Evolutionary conservation across 1,139 yeast genomes (phyloP).

Genomic region (Arxiozyma slooffiae): DNA sequence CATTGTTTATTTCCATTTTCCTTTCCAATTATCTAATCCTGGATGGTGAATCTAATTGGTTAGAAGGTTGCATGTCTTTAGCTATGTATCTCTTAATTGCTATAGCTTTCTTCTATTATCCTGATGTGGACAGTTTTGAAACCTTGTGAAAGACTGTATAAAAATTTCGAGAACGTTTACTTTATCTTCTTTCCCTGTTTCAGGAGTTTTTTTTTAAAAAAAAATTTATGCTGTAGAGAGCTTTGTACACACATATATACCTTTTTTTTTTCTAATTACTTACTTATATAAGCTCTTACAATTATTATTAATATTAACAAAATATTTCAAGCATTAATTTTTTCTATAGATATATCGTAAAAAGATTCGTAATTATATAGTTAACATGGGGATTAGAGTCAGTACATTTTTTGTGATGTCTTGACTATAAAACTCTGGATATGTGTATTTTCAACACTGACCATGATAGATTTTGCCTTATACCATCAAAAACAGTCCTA

Average conservation of each 20-base stretch:
- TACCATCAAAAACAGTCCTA: too few species aligned
- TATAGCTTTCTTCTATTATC: slow-evolving; percentile 67
- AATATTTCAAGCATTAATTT: too few species aligned
- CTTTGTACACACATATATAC: not conserved
- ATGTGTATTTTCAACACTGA: not conserved
- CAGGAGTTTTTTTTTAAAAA: not conserved
- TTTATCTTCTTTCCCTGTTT: not conserved
- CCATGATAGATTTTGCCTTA: not conserved
- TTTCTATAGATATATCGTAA: too few species aligned
- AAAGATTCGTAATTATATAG: too few species aligned
- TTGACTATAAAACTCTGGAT: not conserved
- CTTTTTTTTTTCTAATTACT: too few species aligned
- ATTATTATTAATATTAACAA: too few species aligned
- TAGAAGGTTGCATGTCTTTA: slow-evolving; percentile 87
- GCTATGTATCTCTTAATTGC: slow-evolving; percentile 82
- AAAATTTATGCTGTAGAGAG: too few species aligned
- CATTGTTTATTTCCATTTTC: slow-evolving; percentile 77
- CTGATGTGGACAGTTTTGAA: slow-evolving; percentile 25
- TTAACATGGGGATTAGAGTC: too few species aligned
- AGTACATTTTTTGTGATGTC: too few species aligned
- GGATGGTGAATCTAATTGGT: slow-evolving; percentile 95
- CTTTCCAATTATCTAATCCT: slow-evolving; percentile 76
- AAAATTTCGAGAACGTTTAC: not conserved
- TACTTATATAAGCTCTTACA: too few species aligned
- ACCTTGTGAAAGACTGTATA: not conserved